Evolutionary conservation across 345 rosid species (phyloP), one percentile per base, ranked within the genome.

Genomic region (Excoecaria cochinchinensis): DNA sequence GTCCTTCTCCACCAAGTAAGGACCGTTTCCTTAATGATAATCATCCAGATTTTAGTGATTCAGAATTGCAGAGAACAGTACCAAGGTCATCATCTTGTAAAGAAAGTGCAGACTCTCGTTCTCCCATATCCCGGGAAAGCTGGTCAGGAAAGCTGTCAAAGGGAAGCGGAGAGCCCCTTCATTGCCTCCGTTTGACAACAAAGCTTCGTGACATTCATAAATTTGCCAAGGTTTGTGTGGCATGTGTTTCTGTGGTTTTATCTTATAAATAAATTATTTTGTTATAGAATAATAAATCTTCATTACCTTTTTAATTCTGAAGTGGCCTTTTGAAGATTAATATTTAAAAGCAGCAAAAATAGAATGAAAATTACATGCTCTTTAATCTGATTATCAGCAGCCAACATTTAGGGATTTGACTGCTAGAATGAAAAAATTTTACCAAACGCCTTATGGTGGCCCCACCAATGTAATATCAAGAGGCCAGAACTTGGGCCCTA

Each of bases 131-230:
- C 64, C 86, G 90, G 51, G 99, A 93, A 79, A 79, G 80, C 77
- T 93, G 92, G 91, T 97, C 87, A 56, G 95, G 95, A 59, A 93
- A 85, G 82, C 67, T 73, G 67, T 70, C 68, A 69, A 90, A 79
- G 85, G 91, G 91, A 67, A 77, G 82, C 53, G 94, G 86, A 48
- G 99, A 95, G 67, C 88, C 88, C 75, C 79, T 85, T 64, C 92
- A 91, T 53, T 87, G 90, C 87, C 80, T 89, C 76, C 93, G 95
- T 70, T 77, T 96, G 81, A 91, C 98, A 39, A 81, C 95, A 72
- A 96, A 96, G 82, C 92, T 96, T 46, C 93, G 98, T 8, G 99
- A 93, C 86, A 92, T 96, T 73, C 95, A 93, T 74, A 96, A 96
- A 81, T 88, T 80, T 86, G 98, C 99, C 50, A 93, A 93, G 99